phyloP scores from a whole-genome alignment of 2,329 filamentous ascomycete species.

The Nigrospora osmanthi region DNA sequence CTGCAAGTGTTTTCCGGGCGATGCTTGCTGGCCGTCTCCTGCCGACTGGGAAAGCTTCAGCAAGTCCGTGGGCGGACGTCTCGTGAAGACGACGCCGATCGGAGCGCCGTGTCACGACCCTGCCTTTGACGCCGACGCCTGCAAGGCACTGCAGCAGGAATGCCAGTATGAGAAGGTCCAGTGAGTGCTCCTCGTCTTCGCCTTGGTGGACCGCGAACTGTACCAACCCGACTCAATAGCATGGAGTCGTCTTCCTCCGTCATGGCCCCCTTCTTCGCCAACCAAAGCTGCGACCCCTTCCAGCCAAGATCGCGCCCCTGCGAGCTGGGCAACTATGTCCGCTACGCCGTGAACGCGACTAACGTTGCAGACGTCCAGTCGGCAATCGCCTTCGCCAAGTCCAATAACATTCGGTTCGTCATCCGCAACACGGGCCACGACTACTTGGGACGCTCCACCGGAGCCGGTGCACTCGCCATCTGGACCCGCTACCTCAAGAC shows the following conservation, averaged over 20 bases:
- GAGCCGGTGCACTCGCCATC: constrained; percentile 36
- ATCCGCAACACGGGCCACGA: constrained; percentile 44
- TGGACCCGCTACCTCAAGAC: constrained; percentile 40
- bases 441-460: constrained; percentile 42
- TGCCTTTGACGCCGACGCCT: constrained; percentile 9
- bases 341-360: constrained; percentile 4
- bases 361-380: constrained; percentile 1
- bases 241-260: constrained; percentile 6
- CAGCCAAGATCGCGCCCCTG: constrained; percentile 2
- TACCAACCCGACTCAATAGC: neutral
- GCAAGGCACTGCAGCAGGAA: constrained; percentile 6
- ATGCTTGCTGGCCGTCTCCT: constrained; percentile 2
- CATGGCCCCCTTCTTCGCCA: constrained; percentile 5
- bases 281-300: constrained; percentile 6
- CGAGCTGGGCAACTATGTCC: constrained; percentile 5
- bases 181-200: constrained; percentile 6
- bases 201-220: too few species aligned
- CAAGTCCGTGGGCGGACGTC: constrained; percentile 7
- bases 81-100: constrained; percentile 14
- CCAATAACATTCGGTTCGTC: constrained; percentile 35
- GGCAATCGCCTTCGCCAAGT: constrained; percentile 10
- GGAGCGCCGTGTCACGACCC: constrained; percentile 11
- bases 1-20: constrained; percentile 2
- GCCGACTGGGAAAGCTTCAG: constrained; percentile 3
- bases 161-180: neutral